These are phyloP conservation scores for Neurospora sp. DNA, from an alignment of 495 filamentous ascomycete genomes.

Conservation along the genomic window DNA sequence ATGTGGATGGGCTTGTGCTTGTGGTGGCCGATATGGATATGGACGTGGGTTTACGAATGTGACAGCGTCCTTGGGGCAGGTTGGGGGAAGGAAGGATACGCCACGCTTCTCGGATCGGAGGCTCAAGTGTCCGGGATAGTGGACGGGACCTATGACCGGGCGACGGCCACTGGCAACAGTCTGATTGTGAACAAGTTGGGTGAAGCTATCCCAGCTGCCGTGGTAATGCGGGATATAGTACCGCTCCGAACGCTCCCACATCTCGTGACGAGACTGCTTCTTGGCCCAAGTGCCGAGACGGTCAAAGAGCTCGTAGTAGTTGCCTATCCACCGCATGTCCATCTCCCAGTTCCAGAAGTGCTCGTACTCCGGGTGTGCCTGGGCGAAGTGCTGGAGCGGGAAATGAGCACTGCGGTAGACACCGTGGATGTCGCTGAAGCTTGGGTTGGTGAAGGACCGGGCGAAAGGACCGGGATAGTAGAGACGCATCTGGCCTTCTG, in stretches of 20 bases:
- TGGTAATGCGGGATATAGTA: constrained; percentile 88
- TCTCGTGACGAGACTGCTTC: constrained; percentile 66
- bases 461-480: constrained; percentile 72
- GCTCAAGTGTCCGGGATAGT: constrained; percentile 45
- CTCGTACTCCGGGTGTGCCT: constrained; percentile 81
- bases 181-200: constrained; percentile 33
- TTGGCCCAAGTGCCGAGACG: constrained; percentile 63
- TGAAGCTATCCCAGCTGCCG: constrained; percentile 83
- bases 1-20: neutral
- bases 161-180: constrained; percentile 47
- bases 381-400: constrained; percentile 87
- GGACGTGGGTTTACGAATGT: neutral
- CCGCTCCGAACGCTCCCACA: constrained; percentile 83
- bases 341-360: constrained; percentile 99
- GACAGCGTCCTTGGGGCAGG: constrained; percentile 28
- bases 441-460: constrained; percentile 48
- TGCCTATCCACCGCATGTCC: constrained; percentile 85
- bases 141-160: constrained; percentile 69
- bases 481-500: constrained; percentile 81
- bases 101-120: constrained; percentile 54
- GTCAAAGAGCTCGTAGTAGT: constrained; percentile 88
- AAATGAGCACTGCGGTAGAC: constrained; percentile 86
- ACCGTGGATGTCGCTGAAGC: constrained; percentile 62
- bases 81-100: constrained; percentile 45
- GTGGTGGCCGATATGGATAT: neutral